Evolutionary conservation across 1,284 basidiomycete genomes (phyloP).

Genomic region (Ceratobasidium sp.): DNA sequence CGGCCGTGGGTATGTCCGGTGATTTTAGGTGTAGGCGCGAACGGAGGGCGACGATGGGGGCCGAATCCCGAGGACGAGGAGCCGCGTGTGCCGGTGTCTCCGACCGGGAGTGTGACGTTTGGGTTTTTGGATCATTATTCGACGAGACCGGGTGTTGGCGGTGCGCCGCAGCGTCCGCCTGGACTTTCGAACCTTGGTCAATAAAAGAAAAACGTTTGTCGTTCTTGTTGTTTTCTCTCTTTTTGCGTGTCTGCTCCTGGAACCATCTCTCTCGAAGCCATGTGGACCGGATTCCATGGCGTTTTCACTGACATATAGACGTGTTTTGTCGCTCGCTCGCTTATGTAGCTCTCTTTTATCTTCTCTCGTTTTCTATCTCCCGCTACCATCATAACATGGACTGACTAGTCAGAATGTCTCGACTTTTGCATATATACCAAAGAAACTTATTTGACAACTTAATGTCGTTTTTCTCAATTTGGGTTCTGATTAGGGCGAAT

Average conservation of each 20-base stretch:
- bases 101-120: constrained; percentile 42
- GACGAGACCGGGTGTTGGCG: constrained; percentile 10
- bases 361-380: neutral
- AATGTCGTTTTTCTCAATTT: neutral
- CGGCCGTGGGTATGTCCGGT: constrained; percentile 33
- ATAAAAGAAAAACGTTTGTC: constrained; percentile 5
- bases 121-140: constrained; percentile 45
- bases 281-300: constrained; percentile 40
- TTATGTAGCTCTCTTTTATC: constrained; percentile 29
- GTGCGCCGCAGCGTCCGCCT: constrained; percentile 21
- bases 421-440: constrained; percentile 31
- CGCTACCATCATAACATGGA: constrained; percentile 31
- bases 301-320: constrained; percentile 10
- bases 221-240: neutral
- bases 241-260: neutral
- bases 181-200: constrained; percentile 36
- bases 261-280: constrained; percentile 17
- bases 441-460: constrained; percentile 19
- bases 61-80: constrained; percentile 39
- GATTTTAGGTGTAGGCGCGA: constrained; percentile 32
- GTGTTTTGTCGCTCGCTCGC: neutral
- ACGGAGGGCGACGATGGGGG: constrained; percentile 45
- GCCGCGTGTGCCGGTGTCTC: constrained; percentile 43
- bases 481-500: neutral
- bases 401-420: constrained; percentile 19